A percentile compares a stretch with the other conserved stretches of the same genome.
These are phyloP conservation scores for Keqinozyma sinolaborantium DNA, from an alignment of 1,139 yeast genomes.

Conservation along the genomic window DNA sequence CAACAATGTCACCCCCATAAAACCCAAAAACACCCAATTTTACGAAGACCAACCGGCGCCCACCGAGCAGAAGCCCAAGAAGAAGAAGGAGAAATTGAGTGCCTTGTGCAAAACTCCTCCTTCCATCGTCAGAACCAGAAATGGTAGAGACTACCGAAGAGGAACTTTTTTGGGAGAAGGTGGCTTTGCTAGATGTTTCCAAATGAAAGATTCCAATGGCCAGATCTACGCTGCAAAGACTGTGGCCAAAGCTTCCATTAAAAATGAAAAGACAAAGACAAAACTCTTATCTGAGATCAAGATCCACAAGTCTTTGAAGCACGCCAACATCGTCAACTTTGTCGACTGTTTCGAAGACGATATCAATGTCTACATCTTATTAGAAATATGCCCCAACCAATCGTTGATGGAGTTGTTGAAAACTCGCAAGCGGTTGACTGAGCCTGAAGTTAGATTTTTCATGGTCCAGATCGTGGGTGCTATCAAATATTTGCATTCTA, in stretches of 20 bases:
- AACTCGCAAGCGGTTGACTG: constrained; percentile 76
- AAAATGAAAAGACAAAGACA: constrained; percentile 85
- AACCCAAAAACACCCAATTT: constrained; percentile 22
- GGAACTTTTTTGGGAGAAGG: constrained; percentile 96
- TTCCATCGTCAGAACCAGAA: constrained; percentile 79
- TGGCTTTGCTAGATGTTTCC: constrained; percentile 98
- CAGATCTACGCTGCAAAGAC: constrained; percentile 94
- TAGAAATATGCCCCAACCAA: constrained; percentile 93
- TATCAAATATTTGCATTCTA: constrained; percentile 82
- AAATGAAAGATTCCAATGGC: constrained; percentile 88
- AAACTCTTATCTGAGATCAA: constrained; percentile 90
- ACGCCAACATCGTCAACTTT: constrained; percentile 86
- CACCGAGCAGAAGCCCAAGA: constrained; percentile 27
- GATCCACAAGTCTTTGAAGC: constrained; percentile 87
- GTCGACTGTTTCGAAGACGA: constrained; percentile 96
- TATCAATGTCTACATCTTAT: constrained; percentile 83
- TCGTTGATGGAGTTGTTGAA: constrained; percentile 90
- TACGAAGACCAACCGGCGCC: constrained; percentile 14
- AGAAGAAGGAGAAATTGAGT: constrained; percentile 83
- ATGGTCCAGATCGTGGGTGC: constrained; percentile 95
- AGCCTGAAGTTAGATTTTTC: constrained; percentile 87
- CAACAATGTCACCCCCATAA: constrained; percentile 40
- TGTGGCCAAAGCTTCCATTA: constrained; percentile 92
- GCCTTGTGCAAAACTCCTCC: constrained; percentile 95
- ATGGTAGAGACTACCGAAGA: constrained; percentile 86